Conservation (phyloP, 108 stramenopile genomes). For the Discostella pseudostelligera region DNA sequence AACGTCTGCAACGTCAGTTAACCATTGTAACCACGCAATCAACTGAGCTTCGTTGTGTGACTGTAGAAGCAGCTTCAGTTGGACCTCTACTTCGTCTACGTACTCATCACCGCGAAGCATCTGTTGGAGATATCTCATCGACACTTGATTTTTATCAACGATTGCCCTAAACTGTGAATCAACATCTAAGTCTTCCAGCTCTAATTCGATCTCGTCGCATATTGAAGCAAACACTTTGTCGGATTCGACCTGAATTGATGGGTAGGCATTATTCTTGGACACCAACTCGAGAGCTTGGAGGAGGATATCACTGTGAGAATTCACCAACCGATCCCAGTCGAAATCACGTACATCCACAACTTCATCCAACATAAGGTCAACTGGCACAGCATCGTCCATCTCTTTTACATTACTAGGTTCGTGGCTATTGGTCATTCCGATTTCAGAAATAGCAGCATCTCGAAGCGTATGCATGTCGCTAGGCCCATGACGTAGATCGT, state of each 20-base stretch:
- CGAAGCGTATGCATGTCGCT: too few relatives aligned
- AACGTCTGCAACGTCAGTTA: conserved; percentile 41
- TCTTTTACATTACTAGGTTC: neutral
- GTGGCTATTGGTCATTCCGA: too few relatives aligned
- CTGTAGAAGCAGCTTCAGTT: conserved; percentile 15
- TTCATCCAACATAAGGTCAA: conserved; percentile 30
- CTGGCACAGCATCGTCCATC: conserved; percentile 18
- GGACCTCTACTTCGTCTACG: neutral
- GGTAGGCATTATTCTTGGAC: neutral
- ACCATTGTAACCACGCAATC: conserved; percentile 52
- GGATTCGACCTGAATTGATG: conserved; percentile 26
- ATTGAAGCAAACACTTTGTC: conserved; percentile 46
- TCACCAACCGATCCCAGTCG: neutral
- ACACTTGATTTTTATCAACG: conserved; percentile 29
- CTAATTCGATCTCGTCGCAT: conserved; percentile 58
- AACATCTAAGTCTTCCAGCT: conserved; percentile 36
- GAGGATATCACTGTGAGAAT: conserved; percentile 27
- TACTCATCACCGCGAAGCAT: conserved; percentile 20
- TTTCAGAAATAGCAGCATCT: too few relatives aligned
- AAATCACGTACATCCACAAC: conserved; percentile 11
- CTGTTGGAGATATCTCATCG: conserved; percentile 34
- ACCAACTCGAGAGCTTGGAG: conserved; percentile 19
- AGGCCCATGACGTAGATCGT: conserved; percentile 15
- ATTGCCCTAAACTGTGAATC: conserved; percentile 20
- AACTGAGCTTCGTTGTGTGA: conserved; percentile 24